Base-by-base conservation (phyloP, 176 grass and related monocot species). In the Triticum turgidum region DNA sequence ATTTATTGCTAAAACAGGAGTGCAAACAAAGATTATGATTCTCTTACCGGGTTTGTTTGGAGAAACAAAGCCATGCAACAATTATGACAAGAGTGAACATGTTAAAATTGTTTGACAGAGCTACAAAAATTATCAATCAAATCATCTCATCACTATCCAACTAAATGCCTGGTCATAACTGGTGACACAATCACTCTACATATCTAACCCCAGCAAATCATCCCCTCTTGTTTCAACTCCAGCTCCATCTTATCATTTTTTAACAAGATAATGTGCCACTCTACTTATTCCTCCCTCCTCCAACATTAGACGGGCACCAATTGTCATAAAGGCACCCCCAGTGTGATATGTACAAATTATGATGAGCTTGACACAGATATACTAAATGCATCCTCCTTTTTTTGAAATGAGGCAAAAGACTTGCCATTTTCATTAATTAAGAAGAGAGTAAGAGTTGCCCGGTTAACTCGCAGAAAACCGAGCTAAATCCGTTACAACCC, bases 51-150 rank as follows among this genome's bases (percentile, higher is more conserved):
- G 27, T 30, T 32, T 21, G 24, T 65, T 80, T 44, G 39, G 37
- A 80, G 17, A 65, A 80, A 45, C 15, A 80, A 32, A 80, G 61
- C 24, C 22, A 80, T 62, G 64, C 37, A 30, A 80, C 24, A 80
- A 44, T 47, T 38, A 80, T 44, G 38, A 65, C 37, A 45, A 45
- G 78, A 80, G 34, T 68, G 63, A 80, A 24, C 61, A 30, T 64
- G 9, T 30, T 25, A 80, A 61, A 10, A 47, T 45, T 80, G 37
- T 27, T 63, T 79, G 33, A 42, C n/a, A 38, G 20, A 65, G 25
- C 18, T 65, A 44, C 37, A 65, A 2, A 80, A 65, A 65, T 6
- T 65, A 80, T 80, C 38, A 17, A 65, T 42, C 62, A 22, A 65
- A 63, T 65, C 61, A 49, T 41, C 62, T 29, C 63, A 29, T 63